Conservation (phyloP, 1,139 yeast genomes). For the Sugiyamaella xylanicola region DNA sequence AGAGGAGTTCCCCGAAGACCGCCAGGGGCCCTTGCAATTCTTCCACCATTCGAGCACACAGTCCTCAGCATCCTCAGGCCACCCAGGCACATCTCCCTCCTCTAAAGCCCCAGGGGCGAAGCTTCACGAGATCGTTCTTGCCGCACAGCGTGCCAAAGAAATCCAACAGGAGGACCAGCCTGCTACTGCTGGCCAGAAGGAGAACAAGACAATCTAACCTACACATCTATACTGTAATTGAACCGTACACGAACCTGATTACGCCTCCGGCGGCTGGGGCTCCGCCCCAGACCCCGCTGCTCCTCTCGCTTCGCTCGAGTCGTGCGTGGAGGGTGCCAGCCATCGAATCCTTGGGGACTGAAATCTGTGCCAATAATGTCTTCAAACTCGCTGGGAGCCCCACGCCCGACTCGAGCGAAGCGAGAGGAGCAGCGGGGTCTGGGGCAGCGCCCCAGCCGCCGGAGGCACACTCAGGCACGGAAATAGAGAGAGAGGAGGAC, state of each 20-base stretch:
- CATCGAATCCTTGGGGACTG: too few relatives aligned
- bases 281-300: slow-evolving; percentile 4
- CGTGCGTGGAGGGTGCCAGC: too few relatives aligned
- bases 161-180: neutral
- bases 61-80: slow-evolving; percentile 4
- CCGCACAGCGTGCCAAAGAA: slow-evolving; percentile 47
- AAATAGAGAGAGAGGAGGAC: neutral
- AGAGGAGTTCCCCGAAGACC: slow-evolving; percentile 41
- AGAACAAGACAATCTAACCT: neutral
- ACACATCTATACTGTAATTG: slow-evolving; percentile 1
- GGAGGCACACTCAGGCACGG: neutral
- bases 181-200: slow-evolving; percentile 1
- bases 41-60: neutral
- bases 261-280: slow-evolving; percentile 12
- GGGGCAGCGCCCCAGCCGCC: neutral
- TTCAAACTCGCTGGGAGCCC: too few relatives aligned
- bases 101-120: slow-evolving; percentile 42
- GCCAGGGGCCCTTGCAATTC: slow-evolving; percentile 23
- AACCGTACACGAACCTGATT: neutral
- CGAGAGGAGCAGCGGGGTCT: neutral
- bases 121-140: slow-evolving; percentile 72
- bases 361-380: too few relatives aligned
- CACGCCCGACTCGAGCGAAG: neutral
- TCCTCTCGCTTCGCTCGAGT: neutral
- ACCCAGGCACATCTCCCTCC: slow-evolving; percentile 1